Evolutionary conservation across 2,329 filamentous ascomycete species (phyloP).

Genomic region (Hymenoscyphus occultus): DNA sequence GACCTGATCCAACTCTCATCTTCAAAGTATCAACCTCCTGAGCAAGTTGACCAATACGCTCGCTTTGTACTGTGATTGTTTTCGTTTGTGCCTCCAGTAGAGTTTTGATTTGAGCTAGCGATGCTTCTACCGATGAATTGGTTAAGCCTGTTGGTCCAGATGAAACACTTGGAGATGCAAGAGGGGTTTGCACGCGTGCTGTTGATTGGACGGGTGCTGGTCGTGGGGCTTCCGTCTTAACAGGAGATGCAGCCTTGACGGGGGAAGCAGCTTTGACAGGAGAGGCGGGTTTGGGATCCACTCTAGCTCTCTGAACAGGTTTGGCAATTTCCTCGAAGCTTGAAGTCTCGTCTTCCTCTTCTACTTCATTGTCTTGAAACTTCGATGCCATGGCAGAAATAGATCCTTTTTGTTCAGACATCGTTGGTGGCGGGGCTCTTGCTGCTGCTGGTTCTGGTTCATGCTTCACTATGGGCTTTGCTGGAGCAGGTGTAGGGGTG

Average conservation of each 20-base stretch:
- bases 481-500: constrained; percentile 42
- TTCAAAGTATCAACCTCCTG: constrained; percentile 78
- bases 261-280: constrained; percentile 38
- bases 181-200: constrained; percentile 22
- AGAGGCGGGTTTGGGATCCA: constrained; percentile 42
- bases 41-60: constrained; percentile 69
- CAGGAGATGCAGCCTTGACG: constrained; percentile 37
- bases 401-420: constrained; percentile 83
- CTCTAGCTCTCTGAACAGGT: constrained; percentile 59
- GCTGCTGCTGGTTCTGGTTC: constrained; percentile 48
- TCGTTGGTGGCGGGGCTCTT: constrained; percentile 59
- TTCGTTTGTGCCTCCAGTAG: constrained; percentile 74
- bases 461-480: constrained; percentile 47
- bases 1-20: constrained; percentile 60
- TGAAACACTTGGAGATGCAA: constrained; percentile 32
- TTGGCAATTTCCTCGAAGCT: constrained; percentile 86
- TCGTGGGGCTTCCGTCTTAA: constrained; percentile 31
- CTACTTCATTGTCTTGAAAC: constrained; percentile 71
- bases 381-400: constrained; percentile 83
- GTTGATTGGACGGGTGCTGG: constrained; percentile 32
- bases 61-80: constrained; percentile 73
- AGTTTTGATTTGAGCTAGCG: constrained; percentile 73
- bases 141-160: constrained; percentile 40
- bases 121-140: constrained; percentile 54
- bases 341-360: constrained; percentile 61